Base-by-base conservation (phyloP, 1,284 basidiomycete species). In the Trametes hirsuta region DNA sequence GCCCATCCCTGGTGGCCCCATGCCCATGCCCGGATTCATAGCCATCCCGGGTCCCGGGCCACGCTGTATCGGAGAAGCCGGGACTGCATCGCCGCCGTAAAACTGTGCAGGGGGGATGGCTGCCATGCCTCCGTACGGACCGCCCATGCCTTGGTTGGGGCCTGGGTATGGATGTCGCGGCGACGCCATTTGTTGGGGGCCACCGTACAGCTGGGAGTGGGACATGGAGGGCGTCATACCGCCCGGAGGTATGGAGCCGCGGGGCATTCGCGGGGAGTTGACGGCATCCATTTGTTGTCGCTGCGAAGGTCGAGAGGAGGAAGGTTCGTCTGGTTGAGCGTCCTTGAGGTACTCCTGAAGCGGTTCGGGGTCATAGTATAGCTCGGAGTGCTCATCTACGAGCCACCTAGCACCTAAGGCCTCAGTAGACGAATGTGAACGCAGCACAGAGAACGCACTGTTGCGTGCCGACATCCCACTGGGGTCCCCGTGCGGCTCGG, bases 401-500 rank as follows among this genome's bases (percentile, higher is more conserved):
- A 77, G 74, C 69, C 88, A 90, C 63, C 88, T 89, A 47, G 10
- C n/a, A 30, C 5, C 30, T 8, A 10, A 6, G 35, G 1, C 11
- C 0, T 42, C 5, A 14, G 22, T 47, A 12, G 35, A 35, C 40
- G 37, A 34, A 37, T 60, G 44, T n/a, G 47, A 14, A 44, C 10
- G 21, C 41, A 21, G 10, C 42, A 21, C 36, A 12, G 12, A 49
- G 10, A 8, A 72, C 81, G 65, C 64, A 93, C 91, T 88, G 85
- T 72, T 93, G 91, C 21, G 91, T 91, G 22, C 89, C 88, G 39
- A 93, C 80, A 72, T 93, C 91, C 91, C 91, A 93, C 67, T 92
- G 91, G 4, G 91, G 91, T 0, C 91, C 91, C 62, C 91, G 79
- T 61, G 88, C 84, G 9, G 91, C 91, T 40, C 91, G 83, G 4